These are phyloP conservation scores for Heterobasidion occidentale DNA, from an alignment of 1,284 basidiomycete genomes.

Conservation along the genomic window DNA sequence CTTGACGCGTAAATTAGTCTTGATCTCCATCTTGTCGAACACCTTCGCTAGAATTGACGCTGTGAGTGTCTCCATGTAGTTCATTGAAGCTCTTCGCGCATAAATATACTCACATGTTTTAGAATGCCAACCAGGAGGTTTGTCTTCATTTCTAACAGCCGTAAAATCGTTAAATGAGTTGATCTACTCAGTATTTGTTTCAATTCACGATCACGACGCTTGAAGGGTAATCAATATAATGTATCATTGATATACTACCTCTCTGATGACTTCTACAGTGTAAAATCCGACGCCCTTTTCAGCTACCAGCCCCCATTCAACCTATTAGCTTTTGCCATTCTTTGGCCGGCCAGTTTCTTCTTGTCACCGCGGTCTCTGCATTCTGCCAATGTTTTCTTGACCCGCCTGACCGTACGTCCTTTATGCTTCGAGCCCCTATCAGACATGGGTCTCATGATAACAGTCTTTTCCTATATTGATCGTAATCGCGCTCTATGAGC, in stretches of 20 bases:
- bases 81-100: not conserved
- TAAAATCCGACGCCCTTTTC: conserved; percentile 86
- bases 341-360: conserved; percentile 71
- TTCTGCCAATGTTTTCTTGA: conserved; percentile 74
- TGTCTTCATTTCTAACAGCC: conserved; percentile 7
- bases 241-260: not conserved
- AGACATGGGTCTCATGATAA: conserved; percentile 9
- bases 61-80: conserved; percentile 32
- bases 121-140: conserved; percentile 82
- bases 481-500: conserved; percentile 75
- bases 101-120: not conserved
- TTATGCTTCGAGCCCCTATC: not conserved
- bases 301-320: conserved; percentile 88
- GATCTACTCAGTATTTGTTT: conserved; percentile 65
- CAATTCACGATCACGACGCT: conserved; percentile 84
- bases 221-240: conserved; percentile 52
- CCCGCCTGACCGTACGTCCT: conserved; percentile 57
- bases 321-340: conserved; percentile 66
- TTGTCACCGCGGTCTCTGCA: conserved; percentile 71
- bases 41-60: conserved; percentile 77
- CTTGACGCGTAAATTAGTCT: conserved; percentile 37
- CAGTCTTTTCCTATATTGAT: conserved; percentile 76
- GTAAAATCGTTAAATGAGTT: not conserved
- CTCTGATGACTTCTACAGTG: conserved; percentile 31
- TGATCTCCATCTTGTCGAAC: conserved; percentile 83